Percentiles rank a stretch among this genome's conserved stretches.
Conservation (phyloP, 257 asterid genomes). For the Nicotiana sylvestris region DNA sequence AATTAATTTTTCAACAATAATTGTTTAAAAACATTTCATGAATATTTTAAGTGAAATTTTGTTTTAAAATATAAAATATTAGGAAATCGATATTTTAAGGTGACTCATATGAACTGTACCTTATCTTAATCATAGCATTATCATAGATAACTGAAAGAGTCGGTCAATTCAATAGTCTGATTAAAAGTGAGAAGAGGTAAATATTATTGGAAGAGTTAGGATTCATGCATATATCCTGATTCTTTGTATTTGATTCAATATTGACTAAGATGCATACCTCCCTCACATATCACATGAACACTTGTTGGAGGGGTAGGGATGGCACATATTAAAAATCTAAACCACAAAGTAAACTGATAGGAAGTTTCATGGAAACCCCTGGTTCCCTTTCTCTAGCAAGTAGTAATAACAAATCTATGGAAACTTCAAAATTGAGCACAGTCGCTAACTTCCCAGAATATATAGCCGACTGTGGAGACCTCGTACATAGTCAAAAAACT, state of each 20-base stretch:
- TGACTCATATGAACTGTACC: too few relatives aligned
- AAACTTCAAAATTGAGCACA: background rate
- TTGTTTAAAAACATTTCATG: too few relatives aligned
- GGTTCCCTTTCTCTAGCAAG: background rate
- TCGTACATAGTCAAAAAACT: background rate
- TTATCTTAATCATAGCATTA: background rate
- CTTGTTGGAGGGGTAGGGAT: background rate
- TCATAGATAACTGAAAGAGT: background rate
- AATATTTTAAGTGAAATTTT: too few relatives aligned
- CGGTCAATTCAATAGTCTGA: background rate
- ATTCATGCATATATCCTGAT: constrained; percentile 1
- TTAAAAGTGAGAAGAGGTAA: background rate
- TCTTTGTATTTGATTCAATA: background rate
- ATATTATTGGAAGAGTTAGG: background rate
- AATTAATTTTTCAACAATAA: too few relatives aligned
- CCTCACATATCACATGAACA: background rate
- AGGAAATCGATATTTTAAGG: too few relatives aligned
- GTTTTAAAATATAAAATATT: too few relatives aligned
- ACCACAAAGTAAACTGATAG: background rate
- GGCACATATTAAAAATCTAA: background rate
- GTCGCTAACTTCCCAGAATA: background rate
- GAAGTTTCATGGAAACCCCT: background rate
- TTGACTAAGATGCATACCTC: background rate
- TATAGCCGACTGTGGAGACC: background rate
- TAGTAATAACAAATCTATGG: background rate